These are phyloP conservation scores for Tieghemostelium lacteum DNA, from an alignment of 78 protist genomes.

Conservation along the genomic window DNA sequence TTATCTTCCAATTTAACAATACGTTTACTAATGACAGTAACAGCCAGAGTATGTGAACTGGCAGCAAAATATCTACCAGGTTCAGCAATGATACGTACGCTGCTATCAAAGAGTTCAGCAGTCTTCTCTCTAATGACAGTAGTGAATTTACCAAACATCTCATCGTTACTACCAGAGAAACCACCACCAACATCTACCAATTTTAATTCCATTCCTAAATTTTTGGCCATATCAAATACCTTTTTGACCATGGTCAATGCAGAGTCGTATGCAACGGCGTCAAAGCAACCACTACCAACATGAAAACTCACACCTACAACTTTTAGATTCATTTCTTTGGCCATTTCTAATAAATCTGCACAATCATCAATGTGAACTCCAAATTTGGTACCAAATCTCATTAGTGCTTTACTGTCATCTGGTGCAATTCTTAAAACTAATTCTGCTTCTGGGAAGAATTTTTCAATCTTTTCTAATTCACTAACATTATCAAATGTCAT, in stretches of 20 bases:
- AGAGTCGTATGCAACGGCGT: constrained; percentile 82
- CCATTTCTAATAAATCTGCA: constrained; percentile 78
- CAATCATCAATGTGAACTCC: constrained; percentile 85
- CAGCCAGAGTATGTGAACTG: constrained; percentile 85
- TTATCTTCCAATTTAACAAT: constrained; percentile 63
- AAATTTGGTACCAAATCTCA: constrained; percentile 90
- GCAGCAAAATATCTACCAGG: constrained; percentile 97
- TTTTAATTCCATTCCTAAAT: constrained; percentile 70
- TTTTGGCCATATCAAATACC: constrained; percentile 94
- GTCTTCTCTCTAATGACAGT: constrained; percentile 84
- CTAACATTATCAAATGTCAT: constrained; percentile 95
- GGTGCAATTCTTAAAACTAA: constrained; percentile 93
- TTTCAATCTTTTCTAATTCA: constrained; percentile 93
- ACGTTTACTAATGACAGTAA: constrained; percentile 86
- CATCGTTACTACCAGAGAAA: constrained; percentile 92
- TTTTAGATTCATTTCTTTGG: constrained; percentile 78
- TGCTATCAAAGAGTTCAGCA: constrained; percentile 86
- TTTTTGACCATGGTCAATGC: constrained; percentile 83
- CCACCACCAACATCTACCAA: constrained; percentile 99
- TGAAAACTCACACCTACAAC: constrained; percentile 95
- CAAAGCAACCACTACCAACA: constrained; percentile 94
- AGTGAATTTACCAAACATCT: constrained; percentile 43
- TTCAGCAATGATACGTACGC: constrained; percentile 95
- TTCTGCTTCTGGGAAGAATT: constrained; percentile 90
- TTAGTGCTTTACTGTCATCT: constrained; percentile 89